A percentile compares a stretch with the other conserved stretches of the same genome.
phyloP scores from a whole-genome alignment of 495 filamentous ascomycete species.

The Talaromyces ruber region DNA sequence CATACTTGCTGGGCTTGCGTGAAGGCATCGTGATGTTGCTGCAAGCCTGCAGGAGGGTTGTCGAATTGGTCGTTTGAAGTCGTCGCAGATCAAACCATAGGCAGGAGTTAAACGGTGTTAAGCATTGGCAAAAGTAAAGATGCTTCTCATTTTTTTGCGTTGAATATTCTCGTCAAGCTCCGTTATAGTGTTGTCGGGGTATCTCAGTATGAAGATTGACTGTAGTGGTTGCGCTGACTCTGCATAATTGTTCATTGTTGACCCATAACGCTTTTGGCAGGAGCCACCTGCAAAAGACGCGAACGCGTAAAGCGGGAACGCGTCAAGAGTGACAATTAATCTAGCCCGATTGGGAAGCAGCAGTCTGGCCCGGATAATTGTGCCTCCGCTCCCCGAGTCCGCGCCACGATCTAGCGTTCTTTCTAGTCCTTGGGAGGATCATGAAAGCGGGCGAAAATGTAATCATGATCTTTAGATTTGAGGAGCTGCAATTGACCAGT shows the following conservation, averaged over 20 bases:
- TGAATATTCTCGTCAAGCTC: background rate
- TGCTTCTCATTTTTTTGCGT: background rate
- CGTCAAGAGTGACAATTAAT: background rate
- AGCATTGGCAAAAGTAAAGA: background rate
- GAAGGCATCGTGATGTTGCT: constrained; percentile 42
- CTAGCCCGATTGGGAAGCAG: background rate
- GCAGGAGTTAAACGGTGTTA: background rate
- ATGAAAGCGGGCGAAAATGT: background rate
- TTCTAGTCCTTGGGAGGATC: background rate
- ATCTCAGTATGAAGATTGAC: background rate
- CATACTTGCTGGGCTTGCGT: constrained; percentile 46
- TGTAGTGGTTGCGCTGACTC: background rate
- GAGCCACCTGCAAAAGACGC: background rate
- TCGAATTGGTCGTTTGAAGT: background rate
- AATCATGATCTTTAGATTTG: background rate
- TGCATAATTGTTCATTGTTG: background rate
- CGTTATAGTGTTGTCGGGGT: background rate
- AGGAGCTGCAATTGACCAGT: background rate
- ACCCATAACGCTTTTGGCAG: background rate
- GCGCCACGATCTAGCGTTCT: background rate
- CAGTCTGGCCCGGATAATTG: background rate
- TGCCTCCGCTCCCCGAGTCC: background rate
- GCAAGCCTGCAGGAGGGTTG: background rate
- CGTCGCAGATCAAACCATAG: background rate
- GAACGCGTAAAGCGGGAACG: constrained; percentile 1